Conservation (phyloP, 169 alveolate genomes). For the Cyclospora cayetanensis region DNA sequence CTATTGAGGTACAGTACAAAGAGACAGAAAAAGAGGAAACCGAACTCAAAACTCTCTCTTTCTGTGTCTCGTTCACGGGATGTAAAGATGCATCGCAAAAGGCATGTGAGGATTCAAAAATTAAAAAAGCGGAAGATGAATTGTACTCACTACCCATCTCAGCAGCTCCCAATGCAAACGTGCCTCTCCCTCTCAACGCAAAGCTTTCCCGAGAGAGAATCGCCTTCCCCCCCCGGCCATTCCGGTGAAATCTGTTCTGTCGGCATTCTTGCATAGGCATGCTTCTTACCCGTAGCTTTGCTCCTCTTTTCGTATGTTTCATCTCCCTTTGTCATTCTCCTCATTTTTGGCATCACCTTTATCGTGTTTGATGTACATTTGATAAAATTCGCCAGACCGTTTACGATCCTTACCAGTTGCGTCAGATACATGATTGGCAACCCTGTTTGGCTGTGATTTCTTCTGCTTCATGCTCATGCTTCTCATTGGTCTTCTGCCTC, state of each 20-base stretch:
- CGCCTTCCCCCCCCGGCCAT: no score
- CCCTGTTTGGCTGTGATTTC: no score
- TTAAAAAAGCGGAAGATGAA: no score
- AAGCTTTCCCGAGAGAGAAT: neutral
- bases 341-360: neutral
- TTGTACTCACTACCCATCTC: no score
- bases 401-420: neutral
- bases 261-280: neutral
- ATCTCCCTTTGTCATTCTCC: neutral
- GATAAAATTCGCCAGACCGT: neutral
- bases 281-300: neutral
- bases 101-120: no score
- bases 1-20: neutral
- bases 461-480: no score
- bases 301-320: neutral
- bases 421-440: no score
- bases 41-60: neutral
- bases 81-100: neutral
- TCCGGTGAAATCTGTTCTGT: neutral
- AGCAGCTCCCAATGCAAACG: no score
- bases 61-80: neutral
- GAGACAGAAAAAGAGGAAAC: neutral
- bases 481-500: neutral
- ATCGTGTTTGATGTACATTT: neutral
- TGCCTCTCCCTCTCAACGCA: neutral